phyloP scores from a whole-genome alignment of 129 eudicot species.

The Solidago caesia region DNA sequence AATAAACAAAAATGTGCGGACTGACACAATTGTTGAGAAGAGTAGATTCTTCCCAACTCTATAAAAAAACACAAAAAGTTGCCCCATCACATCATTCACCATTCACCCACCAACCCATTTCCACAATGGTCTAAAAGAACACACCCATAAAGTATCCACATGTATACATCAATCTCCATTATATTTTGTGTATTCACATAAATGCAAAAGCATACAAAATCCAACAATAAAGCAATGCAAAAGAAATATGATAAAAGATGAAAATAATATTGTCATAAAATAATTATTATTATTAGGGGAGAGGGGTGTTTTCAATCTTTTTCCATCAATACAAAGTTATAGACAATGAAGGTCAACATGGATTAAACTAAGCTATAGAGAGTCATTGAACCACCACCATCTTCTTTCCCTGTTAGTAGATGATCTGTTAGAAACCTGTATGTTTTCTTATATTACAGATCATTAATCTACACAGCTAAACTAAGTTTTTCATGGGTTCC shows the following conservation, averaged over 20 bases:
- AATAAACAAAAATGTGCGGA: neutral
- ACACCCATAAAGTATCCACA: constrained; percentile 17
- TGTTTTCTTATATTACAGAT: constrained; percentile 51
- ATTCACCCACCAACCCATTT: constrained; percentile 21
- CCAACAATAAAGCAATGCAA: constrained; percentile 6
- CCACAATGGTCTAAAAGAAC: constrained; percentile 24
- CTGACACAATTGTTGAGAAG: constrained; percentile 23
- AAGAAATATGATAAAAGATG: neutral
- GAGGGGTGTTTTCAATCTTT: constrained; percentile 33
- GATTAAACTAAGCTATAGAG: constrained; percentile 19
- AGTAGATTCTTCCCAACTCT: constrained; percentile 32
- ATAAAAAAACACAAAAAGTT: constrained; percentile 21
- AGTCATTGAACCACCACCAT: constrained; percentile 37
- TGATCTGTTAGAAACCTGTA: constrained; percentile 53
- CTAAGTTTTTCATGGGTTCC: constrained; percentile 33
- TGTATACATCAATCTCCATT: constrained; percentile 5
- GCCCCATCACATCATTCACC: constrained; percentile 19
- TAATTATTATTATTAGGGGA: constrained; percentile 24
- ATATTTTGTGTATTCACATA: constrained; percentile 15
- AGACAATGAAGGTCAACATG: constrained; percentile 33
- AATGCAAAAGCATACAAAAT: constrained; percentile 15
- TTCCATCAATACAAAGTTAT: constrained; percentile 44
- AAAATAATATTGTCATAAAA: constrained; percentile 7
- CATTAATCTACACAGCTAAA: constrained; percentile 44
- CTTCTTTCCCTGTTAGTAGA: constrained; percentile 41